Conservation (phyloP, 108 stramenopile genomes). For the Pseudonitzschia pungens region DNA sequence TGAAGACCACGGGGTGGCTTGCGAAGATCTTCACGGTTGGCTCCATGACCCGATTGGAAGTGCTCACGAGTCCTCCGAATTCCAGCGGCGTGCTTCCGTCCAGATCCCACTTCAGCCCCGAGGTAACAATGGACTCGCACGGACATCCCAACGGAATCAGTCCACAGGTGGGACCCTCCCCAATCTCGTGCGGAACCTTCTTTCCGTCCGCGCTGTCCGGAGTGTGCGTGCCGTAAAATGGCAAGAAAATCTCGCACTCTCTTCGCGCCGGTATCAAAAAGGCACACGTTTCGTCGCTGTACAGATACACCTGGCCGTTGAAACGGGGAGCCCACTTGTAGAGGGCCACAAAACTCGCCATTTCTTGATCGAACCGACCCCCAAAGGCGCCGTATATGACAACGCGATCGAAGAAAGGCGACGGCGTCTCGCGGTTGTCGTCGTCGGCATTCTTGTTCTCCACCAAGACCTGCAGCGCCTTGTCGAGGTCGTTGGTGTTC, state of each 20-base stretch:
- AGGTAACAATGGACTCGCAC: conserved; percentile 60
- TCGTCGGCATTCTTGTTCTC: background rate
- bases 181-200: conserved; percentile 8
- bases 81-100: conserved; percentile 57
- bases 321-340: conserved; percentile 57
- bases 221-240: conserved; percentile 29
- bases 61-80: conserved; percentile 82
- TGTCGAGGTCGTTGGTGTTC: conserved; percentile 91
- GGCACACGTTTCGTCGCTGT: conserved; percentile 74
- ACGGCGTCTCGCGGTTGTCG: no score
- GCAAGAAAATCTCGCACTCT: conserved; percentile 48
- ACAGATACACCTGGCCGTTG: conserved; percentile 52
- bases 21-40: conserved; percentile 48
- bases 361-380: conserved; percentile 89
- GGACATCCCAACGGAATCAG: conserved; percentile 66
- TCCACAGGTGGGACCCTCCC: conserved; percentile 85
- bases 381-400: conserved; percentile 84
- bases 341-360: conserved; percentile 73
- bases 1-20: conserved; percentile 64
- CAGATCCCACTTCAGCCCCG: conserved; percentile 81
- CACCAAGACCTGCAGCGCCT: conserved; percentile 31
- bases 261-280: conserved; percentile 50
- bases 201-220: background rate
- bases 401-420: conserved; percentile 12
- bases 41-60: conserved; percentile 68